A percentile compares a stretch with the other conserved stretches of the same genome.
Evolutionary conservation across 169 alveolate genomes (phyloP).

Genomic region (Plasmodium gonderi): DNA sequence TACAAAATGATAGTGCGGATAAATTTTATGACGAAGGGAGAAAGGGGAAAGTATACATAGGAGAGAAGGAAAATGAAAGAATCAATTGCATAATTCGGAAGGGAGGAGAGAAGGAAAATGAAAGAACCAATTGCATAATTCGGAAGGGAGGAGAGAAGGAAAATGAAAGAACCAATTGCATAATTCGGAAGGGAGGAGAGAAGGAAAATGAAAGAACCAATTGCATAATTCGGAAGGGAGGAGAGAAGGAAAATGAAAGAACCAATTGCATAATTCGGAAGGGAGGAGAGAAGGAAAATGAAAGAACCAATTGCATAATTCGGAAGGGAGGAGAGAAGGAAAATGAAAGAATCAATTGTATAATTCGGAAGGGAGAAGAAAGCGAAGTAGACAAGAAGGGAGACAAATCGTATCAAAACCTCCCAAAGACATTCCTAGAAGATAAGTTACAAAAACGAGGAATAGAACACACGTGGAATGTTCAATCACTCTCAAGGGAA

Average conservation of each 20-base stretch:
- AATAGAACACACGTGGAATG: no score
- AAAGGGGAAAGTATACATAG: no score
- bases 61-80: no score
- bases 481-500: no score
- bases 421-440: no score
- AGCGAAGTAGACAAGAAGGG: background rate
- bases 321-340: background rate
- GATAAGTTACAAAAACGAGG: no score
- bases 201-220: background rate
- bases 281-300: background rate
- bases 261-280: background rate
- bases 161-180: background rate
- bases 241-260: background rate
- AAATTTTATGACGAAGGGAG: no score
- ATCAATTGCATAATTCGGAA: no score
- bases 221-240: background rate
- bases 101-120: no score
- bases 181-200: background rate
- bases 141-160: background rate
- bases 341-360: background rate
- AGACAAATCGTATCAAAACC: no score
- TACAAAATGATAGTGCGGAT: no score
- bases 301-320: background rate
- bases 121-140: no score
- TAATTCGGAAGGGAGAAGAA: background rate